Percentiles rank a stretch among this genome's conserved stretches.
Conservation (phyloP, 1,284 basidiomycete species). For the Ganoderma leucocontextum region DNA sequence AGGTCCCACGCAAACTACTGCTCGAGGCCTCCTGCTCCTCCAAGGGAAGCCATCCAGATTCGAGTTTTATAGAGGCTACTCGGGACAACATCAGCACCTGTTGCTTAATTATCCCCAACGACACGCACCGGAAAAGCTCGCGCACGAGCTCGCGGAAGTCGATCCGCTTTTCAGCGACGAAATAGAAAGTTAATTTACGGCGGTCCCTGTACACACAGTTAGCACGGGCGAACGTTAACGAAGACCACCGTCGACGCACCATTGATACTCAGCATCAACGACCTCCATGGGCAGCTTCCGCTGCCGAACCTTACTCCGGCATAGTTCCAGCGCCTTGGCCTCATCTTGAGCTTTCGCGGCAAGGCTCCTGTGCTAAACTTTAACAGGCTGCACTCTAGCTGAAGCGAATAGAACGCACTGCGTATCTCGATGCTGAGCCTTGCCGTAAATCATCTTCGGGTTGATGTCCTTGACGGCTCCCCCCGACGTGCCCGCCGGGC, state of each 20-base stretch:
- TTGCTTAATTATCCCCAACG: not conserved
- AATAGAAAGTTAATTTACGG: slow-evolving; percentile 98
- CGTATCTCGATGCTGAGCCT: slow-evolving; percentile 86
- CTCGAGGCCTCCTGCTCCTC: slow-evolving; percentile 39
- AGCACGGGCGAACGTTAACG: slow-evolving; percentile 8
- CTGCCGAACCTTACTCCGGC: slow-evolving; percentile 90
- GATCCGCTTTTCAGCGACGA: slow-evolving; percentile 93
- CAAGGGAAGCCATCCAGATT: slow-evolving; percentile 79
- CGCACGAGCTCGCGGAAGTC: slow-evolving; percentile 97
- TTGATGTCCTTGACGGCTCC: slow-evolving; percentile 87
- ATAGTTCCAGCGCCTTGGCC: slow-evolving; percentile 89
- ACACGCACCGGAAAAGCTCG: slow-evolving; percentile 83
- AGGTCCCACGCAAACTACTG: slow-evolving; percentile 28
- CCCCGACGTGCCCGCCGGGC: slow-evolving; percentile 54
- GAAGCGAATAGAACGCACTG: slow-evolving; percentile 62
- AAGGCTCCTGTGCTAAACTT: slow-evolving; percentile 61
- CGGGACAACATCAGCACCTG: slow-evolving; percentile 3
- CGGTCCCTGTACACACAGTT: slow-evolving; percentile 73
- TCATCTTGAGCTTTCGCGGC: slow-evolving; percentile 90
- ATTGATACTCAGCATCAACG: slow-evolving; percentile 98
- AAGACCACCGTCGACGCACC: slow-evolving; percentile 57
- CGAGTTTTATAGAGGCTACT: slow-evolving; percentile 78
- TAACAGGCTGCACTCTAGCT: not conserved
- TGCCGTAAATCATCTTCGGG: slow-evolving; percentile 97
- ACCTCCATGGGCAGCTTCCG: slow-evolving; percentile 98